Conservation (phyloP, 208 protist species). For the Angomonas ambiguus region DNA sequence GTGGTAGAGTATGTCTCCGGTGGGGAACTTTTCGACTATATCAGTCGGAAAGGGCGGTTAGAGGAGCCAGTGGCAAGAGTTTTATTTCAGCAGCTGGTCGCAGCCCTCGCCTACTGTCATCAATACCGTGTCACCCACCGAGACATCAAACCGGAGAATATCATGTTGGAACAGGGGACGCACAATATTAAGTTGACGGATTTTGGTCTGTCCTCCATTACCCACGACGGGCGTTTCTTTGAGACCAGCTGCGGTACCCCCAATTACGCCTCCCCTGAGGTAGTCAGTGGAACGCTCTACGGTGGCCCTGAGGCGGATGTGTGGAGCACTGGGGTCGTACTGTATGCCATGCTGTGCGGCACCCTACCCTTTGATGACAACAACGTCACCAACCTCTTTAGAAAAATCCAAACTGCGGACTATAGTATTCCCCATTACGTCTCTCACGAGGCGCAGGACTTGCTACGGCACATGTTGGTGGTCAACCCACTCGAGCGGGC, state of each 20-base stretch:
- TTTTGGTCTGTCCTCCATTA: constrained; percentile 82
- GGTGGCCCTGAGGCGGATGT: constrained; percentile 75
- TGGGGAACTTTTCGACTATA: constrained; percentile 98
- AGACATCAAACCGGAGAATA: constrained; percentile 91
- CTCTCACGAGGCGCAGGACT: constrained; percentile 40
- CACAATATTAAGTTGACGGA: constrained; percentile 80
- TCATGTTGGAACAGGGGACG: constrained; percentile 63
- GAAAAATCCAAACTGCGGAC: constrained; percentile 71
- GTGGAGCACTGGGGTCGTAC: constrained; percentile 84
- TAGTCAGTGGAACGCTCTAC: constrained; percentile 74
- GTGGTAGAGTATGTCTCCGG: constrained; percentile 98
- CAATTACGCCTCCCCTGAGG: constrained; percentile 84
- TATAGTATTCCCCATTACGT: constrained; percentile 48
- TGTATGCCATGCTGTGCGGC: constrained; percentile 85
- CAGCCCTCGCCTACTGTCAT: constrained; percentile 98
- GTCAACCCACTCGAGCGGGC: constrained; percentile 79
- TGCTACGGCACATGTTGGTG: constrained; percentile 65
- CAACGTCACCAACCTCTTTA: constrained; percentile 62
- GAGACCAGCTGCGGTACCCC: constrained; percentile 85
- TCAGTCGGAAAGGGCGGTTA: constrained; percentile 92
- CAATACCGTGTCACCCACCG: constrained; percentile 86
- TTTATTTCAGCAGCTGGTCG: constrained; percentile 98
- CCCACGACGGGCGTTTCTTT: constrained; percentile 75
- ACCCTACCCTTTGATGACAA: constrained; percentile 73
- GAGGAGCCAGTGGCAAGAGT: constrained; percentile 83